Evolutionary conservation across 495 filamentous ascomycete species (phyloP), one percentile per base, ranked within the genome.

Genomic region (Hypoxylon trugodes): DNA sequence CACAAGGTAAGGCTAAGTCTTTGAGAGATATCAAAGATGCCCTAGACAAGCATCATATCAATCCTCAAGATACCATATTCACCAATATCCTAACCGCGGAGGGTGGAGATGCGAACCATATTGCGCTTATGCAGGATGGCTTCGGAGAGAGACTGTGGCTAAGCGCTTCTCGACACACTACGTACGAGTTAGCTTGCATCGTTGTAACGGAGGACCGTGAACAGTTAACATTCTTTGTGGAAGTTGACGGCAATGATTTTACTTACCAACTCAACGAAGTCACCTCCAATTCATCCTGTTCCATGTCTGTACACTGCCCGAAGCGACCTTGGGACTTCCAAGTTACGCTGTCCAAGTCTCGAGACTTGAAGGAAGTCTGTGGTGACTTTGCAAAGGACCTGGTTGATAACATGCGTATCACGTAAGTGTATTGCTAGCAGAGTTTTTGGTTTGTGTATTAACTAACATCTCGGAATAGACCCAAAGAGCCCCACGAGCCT

Each of bases 161-260:
- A 0, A 36, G 30, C 0, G 7, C n/a, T 0, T 16, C 66, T 2
- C 64, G 67, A 18, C 74, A 52, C 22, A 70, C 83, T 2, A 58
- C 72, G 1, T 89, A 88, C 59, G 81, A 86, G 18, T 83, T 85
- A 33, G 72, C 71, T 12, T 87, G 84, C 54, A 66, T 42, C 21
- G 19, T 48, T 6, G 55, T 43, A 6, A 46, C 46, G 25, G 49
- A 19, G 16, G 65, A 68, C 0, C 65, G 60, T 10, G 15, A 46
- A 0, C 40, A 58, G 6, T 68, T 68, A 1, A 38, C 53, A 0
- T 79, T 88, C 53, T 52, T 81, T 12, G 72, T 89, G 5, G 74
- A 78, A 2, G 71, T 89, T n/a, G 73, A 84, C 65, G 75, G 73
- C 3, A 65, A 69, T 5, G 50, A 33, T 0, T 76, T 79, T 46